These are phyloP conservation scores for Podaxis sp. DNA, from an alignment of 768 basidiomycete species.

Conservation along the genomic window DNA sequence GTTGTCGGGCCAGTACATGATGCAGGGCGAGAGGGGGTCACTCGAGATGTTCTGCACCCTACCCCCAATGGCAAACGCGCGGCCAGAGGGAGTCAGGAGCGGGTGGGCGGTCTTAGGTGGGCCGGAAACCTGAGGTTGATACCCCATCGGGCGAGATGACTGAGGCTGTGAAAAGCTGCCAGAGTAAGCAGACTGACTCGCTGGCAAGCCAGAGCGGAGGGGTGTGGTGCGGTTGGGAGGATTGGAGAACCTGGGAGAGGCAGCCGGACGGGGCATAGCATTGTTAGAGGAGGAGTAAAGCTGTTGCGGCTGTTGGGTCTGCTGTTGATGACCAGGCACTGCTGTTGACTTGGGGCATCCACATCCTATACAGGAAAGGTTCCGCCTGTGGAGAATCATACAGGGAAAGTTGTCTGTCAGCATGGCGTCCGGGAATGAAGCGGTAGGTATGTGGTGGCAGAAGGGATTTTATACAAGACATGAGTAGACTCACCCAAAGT, in stretches of 20 bases:
- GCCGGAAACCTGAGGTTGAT: constrained; percentile 17
- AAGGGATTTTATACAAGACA: constrained; percentile 17
- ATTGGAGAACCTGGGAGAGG: constrained; percentile 22
- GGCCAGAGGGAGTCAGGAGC: constrained; percentile 81
- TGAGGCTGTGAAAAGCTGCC: constrained; percentile 15
- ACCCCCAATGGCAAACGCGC: constrained; percentile 73
- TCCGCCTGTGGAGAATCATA: constrained; percentile 64
- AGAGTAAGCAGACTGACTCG: constrained; percentile 1
- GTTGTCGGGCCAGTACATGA: constrained; percentile 93
- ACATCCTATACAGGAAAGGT: constrained; percentile 75
- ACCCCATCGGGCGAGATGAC: constrained; percentile 15
- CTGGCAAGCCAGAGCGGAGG: constrained; percentile 6
- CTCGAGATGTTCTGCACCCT: constrained; percentile 76
- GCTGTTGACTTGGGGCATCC: constrained; percentile 53
- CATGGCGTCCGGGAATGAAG: constrained; percentile 25
- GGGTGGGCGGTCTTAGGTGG: constrained; percentile 56
- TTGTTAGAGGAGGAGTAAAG: constrained; percentile 12
- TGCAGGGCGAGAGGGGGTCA: constrained; percentile 70
- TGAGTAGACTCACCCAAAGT: constrained; percentile 69
- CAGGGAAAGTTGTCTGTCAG: constrained; percentile 50
- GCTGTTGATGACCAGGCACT: constrained; percentile 7
- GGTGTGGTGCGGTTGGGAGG: constrained; percentile 8
- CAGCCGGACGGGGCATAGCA: constrained; percentile 8
- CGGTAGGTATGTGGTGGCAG: constrained; percentile 13
- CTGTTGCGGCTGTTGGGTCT: constrained; percentile 25